Conservation (phyloP, 2,329 filamentous ascomycete genomes). For the Fusarium sp. region DNA sequence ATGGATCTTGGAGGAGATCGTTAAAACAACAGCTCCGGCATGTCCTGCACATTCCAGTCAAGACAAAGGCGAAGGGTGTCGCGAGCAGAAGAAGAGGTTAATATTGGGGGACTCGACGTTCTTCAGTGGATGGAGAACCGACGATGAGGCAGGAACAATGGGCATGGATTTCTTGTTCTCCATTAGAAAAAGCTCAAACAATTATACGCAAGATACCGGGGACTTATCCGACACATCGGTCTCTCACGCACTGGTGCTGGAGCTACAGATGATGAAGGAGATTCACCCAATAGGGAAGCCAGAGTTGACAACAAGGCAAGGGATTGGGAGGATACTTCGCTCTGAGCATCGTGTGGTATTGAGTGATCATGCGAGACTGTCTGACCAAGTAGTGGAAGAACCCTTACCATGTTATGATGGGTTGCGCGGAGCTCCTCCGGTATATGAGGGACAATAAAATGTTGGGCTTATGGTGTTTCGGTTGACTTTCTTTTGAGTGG, state of each 20-base stretch:
- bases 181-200: slow-evolving; percentile 48
- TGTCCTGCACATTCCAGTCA: slow-evolving; percentile 74
- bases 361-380: slow-evolving; percentile 65
- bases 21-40: slow-evolving; percentile 78
- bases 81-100: slow-evolving; percentile 69
- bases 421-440: slow-evolving; percentile 3
- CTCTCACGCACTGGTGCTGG: slow-evolving; percentile 84
- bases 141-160: slow-evolving; percentile 57
- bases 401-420: slow-evolving; percentile 17
- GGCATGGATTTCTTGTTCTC: slow-evolving; percentile 75
- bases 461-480: too few relatives aligned
- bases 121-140: slow-evolving; percentile 87
- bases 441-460: background rate
- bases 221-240: slow-evolving; percentile 79
- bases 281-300: slow-evolving; percentile 76
- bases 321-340: slow-evolving; percentile 85
- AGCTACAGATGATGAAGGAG: slow-evolving; percentile 93
- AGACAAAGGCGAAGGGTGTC: background rate
- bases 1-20: slow-evolving; percentile 90
- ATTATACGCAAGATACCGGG: slow-evolving; percentile 81
- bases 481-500: background rate
- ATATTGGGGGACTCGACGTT: slow-evolving; percentile 82
- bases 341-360: slow-evolving; percentile 87
- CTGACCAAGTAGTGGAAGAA: background rate
- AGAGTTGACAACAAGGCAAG: slow-evolving; percentile 80